Evolutionary conservation across 2,329 filamentous ascomycete species (phyloP).

Genomic region (Emergomyces orientalis): DNA sequence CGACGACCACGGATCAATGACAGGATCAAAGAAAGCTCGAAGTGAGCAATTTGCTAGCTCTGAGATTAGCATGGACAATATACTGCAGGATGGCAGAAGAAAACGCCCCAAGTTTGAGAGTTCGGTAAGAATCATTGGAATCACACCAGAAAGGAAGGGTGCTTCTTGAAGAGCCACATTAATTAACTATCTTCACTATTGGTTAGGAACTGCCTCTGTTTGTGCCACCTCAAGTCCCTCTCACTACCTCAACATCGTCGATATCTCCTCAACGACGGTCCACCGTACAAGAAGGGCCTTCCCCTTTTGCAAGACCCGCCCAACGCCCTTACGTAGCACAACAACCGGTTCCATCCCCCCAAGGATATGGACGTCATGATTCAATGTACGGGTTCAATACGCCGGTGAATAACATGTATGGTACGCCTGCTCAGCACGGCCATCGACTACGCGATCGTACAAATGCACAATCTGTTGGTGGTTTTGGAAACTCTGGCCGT

Average conservation of each 20-base stretch:
- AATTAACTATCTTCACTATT: slow-evolving; percentile 14
- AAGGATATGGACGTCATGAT: slow-evolving; percentile 56
- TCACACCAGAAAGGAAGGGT: not conserved
- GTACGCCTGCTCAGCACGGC: slow-evolving; percentile 52
- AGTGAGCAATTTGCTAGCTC: slow-evolving; percentile 83
- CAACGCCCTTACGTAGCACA: slow-evolving; percentile 74
- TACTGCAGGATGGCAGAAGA: slow-evolving; percentile 89
- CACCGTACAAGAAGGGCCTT: slow-evolving; percentile 61
- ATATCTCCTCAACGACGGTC: slow-evolving; percentile 82
- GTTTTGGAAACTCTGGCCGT: slow-evolving; percentile 33
- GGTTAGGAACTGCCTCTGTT: slow-evolving; percentile 86
- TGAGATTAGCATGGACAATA: slow-evolving; percentile 96
- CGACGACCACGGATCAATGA: slow-evolving; percentile 63
- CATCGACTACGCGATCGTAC: slow-evolving; percentile 59
- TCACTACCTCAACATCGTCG: slow-evolving; percentile 93
- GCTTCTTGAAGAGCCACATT: not conserved
- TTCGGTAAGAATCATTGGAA: slow-evolving; percentile 60
- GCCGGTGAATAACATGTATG: slow-evolving; percentile 42
- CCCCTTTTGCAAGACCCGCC: slow-evolving; percentile 62
- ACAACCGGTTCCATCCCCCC: slow-evolving; percentile 72
- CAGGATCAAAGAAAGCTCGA: slow-evolving; percentile 63
- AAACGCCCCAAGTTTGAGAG: slow-evolving; percentile 94
- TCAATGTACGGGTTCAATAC: slow-evolving; percentile 30
- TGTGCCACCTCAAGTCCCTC: slow-evolving; percentile 85
- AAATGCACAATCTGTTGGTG: slow-evolving; percentile 41